Evolutionary conservation across 2,329 filamentous ascomycete species (phyloP).

Genomic region (Raffaelea albimanens): DNA sequence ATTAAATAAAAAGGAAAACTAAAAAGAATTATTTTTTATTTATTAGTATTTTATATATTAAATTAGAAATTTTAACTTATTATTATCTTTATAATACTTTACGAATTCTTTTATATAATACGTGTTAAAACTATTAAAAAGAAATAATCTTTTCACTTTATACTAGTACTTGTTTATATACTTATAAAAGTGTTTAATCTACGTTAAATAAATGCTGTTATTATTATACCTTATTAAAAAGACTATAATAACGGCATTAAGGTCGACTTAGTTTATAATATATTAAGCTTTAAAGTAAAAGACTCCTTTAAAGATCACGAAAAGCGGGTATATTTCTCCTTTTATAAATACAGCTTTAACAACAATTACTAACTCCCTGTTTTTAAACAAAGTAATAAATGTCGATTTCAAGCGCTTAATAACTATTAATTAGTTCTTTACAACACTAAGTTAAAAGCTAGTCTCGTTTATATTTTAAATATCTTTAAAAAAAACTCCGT

Average conservation of each 20-base stretch:
- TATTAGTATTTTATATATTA: too few species aligned
- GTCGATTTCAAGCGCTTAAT: too few species aligned
- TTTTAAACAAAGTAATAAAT: too few species aligned
- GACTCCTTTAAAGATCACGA: neutral
- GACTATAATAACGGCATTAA: neutral
- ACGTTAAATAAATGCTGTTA: neutral
- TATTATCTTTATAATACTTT: slow-evolving; percentile 1
- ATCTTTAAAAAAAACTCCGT: too few species aligned
- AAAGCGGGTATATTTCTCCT: too few species aligned
- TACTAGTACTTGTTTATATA: too few species aligned
- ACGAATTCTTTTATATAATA: neutral
- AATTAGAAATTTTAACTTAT: too few species aligned
- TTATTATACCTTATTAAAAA: neutral
- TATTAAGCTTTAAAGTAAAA: neutral
- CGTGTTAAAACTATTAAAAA: neutral
- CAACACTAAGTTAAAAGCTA: too few species aligned
- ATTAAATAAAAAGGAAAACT: neutral
- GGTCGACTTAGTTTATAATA: neutral
- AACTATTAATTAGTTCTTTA: too few species aligned
- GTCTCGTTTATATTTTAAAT: too few species aligned
- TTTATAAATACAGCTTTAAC: too few species aligned
- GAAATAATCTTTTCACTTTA: neutral
- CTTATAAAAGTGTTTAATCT: neutral
- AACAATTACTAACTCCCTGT: too few species aligned
- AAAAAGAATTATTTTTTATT: neutral